A percentile compares a stretch with the other conserved stretches of the same genome.
These are phyloP conservation scores for Pseudogymnoascus verrucosus DNA, from an alignment of 2,329 filamentous ascomycete genomes.

Conservation along the genomic window DNA sequence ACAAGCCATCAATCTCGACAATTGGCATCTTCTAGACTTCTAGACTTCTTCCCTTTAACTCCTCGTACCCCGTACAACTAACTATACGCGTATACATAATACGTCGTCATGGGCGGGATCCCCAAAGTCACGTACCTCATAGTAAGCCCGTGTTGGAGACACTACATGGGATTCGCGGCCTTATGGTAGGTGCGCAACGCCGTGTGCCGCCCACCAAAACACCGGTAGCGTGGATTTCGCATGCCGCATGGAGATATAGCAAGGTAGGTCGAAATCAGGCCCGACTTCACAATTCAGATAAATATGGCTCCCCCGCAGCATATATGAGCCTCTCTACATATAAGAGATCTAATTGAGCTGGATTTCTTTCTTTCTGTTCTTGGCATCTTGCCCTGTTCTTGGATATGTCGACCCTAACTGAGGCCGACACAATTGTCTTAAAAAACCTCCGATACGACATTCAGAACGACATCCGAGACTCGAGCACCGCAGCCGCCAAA, in stretches of 20 bases:
- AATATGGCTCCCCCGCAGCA: not conserved
- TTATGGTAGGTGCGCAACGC: not conserved
- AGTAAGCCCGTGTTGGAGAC: not conserved
- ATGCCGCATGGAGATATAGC: not conserved
- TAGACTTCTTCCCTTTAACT: not conserved
- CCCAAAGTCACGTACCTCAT: not conserved
- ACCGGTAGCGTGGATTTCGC: not conserved
- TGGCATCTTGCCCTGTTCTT: not conserved
- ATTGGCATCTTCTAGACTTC: not conserved
- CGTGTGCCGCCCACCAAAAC: not conserved
- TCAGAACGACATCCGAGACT: constrained; percentile 6
- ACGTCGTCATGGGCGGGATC: not conserved
- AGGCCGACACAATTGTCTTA: constrained; percentile 4
- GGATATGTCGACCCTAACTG: constrained; percentile 3
- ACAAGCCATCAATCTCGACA: not conserved
- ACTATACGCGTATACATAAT: not conserved
- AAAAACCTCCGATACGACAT: constrained; percentile 5
- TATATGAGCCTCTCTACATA: not conserved
- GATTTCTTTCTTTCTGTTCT: not conserved
- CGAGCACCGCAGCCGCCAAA: not conserved
- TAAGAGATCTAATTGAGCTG: not conserved
- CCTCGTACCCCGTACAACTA: not conserved
- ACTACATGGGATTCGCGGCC: constrained; percentile 3
- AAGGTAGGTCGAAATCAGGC: not conserved
- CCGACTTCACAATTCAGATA: not conserved